These are phyloP conservation scores for Pseudophaeomoniella oleicola DNA, from an alignment of 2,329 filamentous ascomycete species.

Conservation along the genomic window DNA sequence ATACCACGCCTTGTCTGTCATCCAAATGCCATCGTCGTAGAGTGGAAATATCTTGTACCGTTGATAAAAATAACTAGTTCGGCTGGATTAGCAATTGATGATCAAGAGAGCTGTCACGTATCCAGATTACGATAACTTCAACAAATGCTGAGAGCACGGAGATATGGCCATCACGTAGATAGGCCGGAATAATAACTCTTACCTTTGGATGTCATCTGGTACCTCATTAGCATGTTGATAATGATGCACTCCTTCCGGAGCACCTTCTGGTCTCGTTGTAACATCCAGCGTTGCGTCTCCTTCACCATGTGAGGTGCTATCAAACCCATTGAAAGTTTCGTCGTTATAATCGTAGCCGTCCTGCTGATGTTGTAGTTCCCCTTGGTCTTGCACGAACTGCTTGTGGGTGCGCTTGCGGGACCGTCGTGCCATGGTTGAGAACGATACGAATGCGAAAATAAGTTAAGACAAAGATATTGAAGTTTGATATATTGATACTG, in stretches of 20 bases:
- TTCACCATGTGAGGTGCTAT: neutral
- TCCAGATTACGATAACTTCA: slow-evolving; percentile 5
- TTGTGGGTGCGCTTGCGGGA: neutral
- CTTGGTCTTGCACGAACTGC: neutral
- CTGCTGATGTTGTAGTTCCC: too few species aligned
- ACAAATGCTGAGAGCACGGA: neutral
- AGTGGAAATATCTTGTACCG: slow-evolving; percentile 73
- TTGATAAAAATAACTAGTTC: slow-evolving; percentile 91
- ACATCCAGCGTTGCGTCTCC: neutral
- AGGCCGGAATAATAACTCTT: slow-evolving; percentile 12
- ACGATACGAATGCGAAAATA: too few species aligned
- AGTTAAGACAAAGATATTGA: too few species aligned
- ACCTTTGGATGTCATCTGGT: slow-evolving; percentile 77
- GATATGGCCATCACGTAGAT: neutral
- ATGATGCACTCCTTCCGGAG: slow-evolving; percentile 56
- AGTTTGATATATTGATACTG: too few species aligned
- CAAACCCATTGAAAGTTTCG: neutral
- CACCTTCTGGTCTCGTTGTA: neutral
- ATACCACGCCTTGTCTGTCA: slow-evolving; percentile 94
- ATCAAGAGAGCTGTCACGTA: slow-evolving; percentile 1
- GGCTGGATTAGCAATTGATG: too few species aligned
- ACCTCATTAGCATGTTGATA: slow-evolving; percentile 59
- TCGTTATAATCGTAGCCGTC: neutral
- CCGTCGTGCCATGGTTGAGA: neutral
- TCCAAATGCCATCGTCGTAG: slow-evolving; percentile 75